Conservation (phyloP, 2,329 filamentous ascomycete species). For the Apiospora kogelbergensis region DNA sequence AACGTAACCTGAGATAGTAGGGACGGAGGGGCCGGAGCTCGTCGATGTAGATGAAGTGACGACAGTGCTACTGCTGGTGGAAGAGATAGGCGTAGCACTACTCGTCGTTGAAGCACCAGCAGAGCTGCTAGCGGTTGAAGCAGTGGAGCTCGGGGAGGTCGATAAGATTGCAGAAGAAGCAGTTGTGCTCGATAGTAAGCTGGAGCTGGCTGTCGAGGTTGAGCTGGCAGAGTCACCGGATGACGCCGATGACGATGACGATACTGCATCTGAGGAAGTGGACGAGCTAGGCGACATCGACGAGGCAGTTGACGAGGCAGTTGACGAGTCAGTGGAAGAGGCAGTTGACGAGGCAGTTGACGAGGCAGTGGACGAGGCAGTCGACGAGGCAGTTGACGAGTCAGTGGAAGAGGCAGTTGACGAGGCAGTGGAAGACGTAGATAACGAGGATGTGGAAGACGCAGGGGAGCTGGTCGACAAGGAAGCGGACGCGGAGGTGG, state of each 20-base stretch:
- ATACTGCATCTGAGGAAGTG: neutral
- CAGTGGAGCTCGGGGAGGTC: neutral
- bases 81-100: neutral
- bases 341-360: neutral
- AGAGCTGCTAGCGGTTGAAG: neutral
- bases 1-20: conserved; percentile 11
- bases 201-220: neutral
- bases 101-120: neutral
- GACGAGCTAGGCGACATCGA: neutral
- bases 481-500: neutral
- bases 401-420: neutral
- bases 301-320: neutral
- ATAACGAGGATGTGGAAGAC: neutral
- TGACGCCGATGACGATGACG: neutral
- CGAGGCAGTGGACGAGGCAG: neutral
- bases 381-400: neutral
- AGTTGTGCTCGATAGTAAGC: neutral
- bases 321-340: neutral
- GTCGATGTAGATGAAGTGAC: neutral
- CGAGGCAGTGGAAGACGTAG: neutral
- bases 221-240: neutral
- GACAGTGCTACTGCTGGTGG: neutral
- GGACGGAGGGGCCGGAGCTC: neutral
- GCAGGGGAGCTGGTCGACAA: neutral
- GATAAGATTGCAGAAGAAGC: neutral